These are phyloP conservation scores for Pseudocercospora eumusae DNA, from an alignment of 2,329 filamentous ascomycete genomes.

Conservation along the genomic window DNA sequence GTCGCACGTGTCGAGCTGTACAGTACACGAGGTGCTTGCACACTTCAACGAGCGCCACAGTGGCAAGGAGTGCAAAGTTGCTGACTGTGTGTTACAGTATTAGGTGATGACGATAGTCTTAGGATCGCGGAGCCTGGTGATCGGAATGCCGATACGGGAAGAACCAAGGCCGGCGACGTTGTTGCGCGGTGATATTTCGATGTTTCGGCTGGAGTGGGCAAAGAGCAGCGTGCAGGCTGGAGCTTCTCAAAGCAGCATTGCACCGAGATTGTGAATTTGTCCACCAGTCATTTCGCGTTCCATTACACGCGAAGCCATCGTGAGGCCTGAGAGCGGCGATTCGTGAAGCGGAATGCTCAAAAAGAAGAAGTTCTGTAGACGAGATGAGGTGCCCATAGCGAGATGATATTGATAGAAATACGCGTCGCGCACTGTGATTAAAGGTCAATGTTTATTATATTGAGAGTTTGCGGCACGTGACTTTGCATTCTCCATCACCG, in stretches of 20 bases:
- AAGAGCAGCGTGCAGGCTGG: slow-evolving; percentile 35
- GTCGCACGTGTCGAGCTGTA: slow-evolving; percentile 3
- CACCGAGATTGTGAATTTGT: slow-evolving; percentile 5
- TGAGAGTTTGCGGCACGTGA: background rate
- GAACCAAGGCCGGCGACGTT: too few species aligned
- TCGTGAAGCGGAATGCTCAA: background rate
- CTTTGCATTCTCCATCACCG: background rate
- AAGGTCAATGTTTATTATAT: background rate
- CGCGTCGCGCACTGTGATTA: background rate
- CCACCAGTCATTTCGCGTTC: too few species aligned
- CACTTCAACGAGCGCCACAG: background rate
- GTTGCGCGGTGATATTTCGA: too few species aligned
- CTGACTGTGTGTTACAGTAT: slow-evolving; percentile 7
- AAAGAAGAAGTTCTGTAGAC: background rate
- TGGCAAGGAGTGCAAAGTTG: background rate
- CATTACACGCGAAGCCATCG: background rate
- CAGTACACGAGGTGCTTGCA: slow-evolving; percentile 3
- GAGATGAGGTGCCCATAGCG: background rate
- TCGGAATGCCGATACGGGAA: background rate
- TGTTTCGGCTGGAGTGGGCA: slow-evolving; percentile 73
- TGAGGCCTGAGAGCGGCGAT: background rate
- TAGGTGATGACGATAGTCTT: background rate
- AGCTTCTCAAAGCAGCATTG: background rate
- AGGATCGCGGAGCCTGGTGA: background rate
- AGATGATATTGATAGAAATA: background rate